phyloP scores from a whole-genome alignment of 352 stramenopile species.

The Phytophthora idaei region DNA sequence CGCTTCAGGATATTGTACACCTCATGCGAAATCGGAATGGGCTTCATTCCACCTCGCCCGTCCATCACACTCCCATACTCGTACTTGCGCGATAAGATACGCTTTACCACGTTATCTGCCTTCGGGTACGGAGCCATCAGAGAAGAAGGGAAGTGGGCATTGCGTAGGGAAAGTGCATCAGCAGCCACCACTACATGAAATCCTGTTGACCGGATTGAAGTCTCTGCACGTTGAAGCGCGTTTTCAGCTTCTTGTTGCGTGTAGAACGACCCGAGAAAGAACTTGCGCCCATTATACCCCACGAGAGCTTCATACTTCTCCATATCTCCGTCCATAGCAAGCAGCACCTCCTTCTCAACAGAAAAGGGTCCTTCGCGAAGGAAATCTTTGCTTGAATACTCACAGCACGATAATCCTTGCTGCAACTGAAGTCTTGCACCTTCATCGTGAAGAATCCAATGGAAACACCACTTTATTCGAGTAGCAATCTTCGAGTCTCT shows the following conservation, averaged over 20 bases:
- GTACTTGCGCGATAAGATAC: conserved; percentile 56
- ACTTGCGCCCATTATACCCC: conserved; percentile 52
- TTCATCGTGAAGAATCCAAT: conserved; percentile 44
- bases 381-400: conserved; percentile 42
- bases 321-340: conserved; percentile 50
- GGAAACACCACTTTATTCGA: conserved; percentile 47
- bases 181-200: conserved; percentile 36
- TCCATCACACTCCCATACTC: conserved; percentile 52
- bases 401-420: conserved; percentile 36
- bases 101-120: conserved; percentile 47
- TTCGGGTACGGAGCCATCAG: conserved; percentile 47
- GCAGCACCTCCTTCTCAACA: conserved; percentile 46
- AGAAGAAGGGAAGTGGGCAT: conserved; percentile 42
- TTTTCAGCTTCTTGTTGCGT: conserved; percentile 53
- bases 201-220: conserved; percentile 35
- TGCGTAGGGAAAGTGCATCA: conserved; percentile 30
- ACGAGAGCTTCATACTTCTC: conserved; percentile 57
- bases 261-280: conserved; percentile 56
- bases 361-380: conserved; percentile 49
- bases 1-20: conserved; percentile 46
- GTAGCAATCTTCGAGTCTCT: conserved; percentile 41
- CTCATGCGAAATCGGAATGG: conserved; percentile 48
- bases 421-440: conserved; percentile 15
- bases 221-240: conserved; percentile 45
- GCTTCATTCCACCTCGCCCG: conserved; percentile 34